Evolutionary conservation across 129 eudicot genomes (phyloP).

Genomic region (Logfia minima): DNA sequence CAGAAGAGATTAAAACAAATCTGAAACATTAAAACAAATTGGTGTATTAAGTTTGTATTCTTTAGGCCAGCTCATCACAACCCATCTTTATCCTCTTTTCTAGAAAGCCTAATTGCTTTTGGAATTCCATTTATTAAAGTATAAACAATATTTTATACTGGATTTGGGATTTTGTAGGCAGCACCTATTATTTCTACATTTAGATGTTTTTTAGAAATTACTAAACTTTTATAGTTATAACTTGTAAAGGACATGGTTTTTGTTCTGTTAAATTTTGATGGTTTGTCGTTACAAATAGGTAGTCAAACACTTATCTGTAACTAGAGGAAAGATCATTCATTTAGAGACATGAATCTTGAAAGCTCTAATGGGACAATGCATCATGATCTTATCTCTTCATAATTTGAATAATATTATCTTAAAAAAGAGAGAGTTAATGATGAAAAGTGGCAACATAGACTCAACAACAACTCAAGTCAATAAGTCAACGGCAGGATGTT

Average conservation of each 20-base stretch:
- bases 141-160: slow-evolving; percentile 6
- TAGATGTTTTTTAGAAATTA: not conserved
- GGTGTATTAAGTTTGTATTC: slow-evolving; percentile 20
- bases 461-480: slow-evolving; percentile 28
- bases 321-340: slow-evolving; percentile 28
- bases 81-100: slow-evolving; percentile 30
- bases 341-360: slow-evolving; percentile 28
- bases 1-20: slow-evolving; percentile 13
- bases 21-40: slow-evolving; percentile 30
- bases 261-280: slow-evolving; percentile 7
- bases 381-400: slow-evolving; percentile 40
- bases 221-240: slow-evolving; percentile 7
- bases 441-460: slow-evolving; percentile 27
- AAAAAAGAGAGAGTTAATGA: slow-evolving; percentile 5
- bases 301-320: slow-evolving; percentile 20
- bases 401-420: slow-evolving; percentile 1
- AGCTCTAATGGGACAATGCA: slow-evolving; percentile 24
- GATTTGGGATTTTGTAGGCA: slow-evolving; percentile 9
- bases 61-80: slow-evolving; percentile 24
- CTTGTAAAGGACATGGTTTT: slow-evolving; percentile 3
- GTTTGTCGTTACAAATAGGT: slow-evolving; percentile 4
- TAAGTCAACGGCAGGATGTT: slow-evolving; percentile 33
- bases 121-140: not conserved
- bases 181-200: not conserved
- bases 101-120: slow-evolving; percentile 32